phyloP scores from a whole-genome alignment of 169 alveolate species.

The Plasmodium relictum region DNA sequence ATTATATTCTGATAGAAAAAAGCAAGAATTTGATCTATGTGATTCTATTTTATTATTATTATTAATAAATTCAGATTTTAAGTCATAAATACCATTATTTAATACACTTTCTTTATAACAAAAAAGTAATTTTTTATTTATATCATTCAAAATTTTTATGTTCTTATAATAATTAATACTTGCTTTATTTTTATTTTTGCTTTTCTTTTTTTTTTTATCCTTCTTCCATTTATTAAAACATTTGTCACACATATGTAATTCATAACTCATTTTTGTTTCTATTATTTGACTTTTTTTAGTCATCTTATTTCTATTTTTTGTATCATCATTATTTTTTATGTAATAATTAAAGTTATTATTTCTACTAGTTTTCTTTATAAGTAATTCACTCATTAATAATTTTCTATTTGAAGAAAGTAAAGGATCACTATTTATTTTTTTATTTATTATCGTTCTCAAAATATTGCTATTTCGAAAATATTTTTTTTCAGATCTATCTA shows the following conservation, averaged over 20 bases:
- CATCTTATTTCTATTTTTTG: not conserved
- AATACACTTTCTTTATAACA: constrained; percentile 1
- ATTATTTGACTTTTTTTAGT: not conserved
- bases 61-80: not conserved
- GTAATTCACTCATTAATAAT: not conserved
- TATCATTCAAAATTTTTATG: not conserved
- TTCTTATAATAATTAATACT: constrained; percentile 6
- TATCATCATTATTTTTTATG: not conserved
- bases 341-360: not conserved
- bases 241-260: constrained; percentile 6
- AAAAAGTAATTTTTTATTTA: constrained; percentile 11
- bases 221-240: constrained; percentile 43
- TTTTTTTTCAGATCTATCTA: too few relatives aligned
- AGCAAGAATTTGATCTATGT: constrained; percentile 1
- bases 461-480: not conserved
- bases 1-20: not conserved
- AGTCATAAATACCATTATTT: not conserved
- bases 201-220: constrained; percentile 8
- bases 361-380: not conserved
- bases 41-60: not conserved
- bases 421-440: constrained; percentile 7
- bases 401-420: not conserved
- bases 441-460: not conserved
- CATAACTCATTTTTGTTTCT: not conserved
- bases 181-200: constrained; percentile 9